Evolutionary conservation across 179 eudicot species (phyloP).

Genomic region (Drosera spatulata): DNA sequence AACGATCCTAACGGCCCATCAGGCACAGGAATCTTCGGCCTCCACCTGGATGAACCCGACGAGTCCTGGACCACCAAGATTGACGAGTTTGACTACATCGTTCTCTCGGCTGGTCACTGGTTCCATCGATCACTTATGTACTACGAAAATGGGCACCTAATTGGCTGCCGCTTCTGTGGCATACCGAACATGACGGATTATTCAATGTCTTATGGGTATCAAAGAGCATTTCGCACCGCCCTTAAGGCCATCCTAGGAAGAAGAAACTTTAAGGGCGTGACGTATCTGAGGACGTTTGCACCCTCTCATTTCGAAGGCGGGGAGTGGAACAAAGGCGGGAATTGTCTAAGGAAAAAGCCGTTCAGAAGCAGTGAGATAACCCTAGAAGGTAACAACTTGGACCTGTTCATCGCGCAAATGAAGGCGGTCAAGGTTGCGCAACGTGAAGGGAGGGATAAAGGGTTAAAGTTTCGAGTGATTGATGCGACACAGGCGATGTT

Average conservation of each 20-base stretch:
- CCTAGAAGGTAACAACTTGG: slow-evolving; percentile 30
- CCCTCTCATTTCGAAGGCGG: slow-evolving; percentile 66
- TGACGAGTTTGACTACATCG: slow-evolving; percentile 28
- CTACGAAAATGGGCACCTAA: slow-evolving; percentile 19
- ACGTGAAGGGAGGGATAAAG: slow-evolving; percentile 23
- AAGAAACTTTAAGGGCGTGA: slow-evolving; percentile 28
- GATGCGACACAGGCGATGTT: slow-evolving; percentile 45
- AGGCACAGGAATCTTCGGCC: slow-evolving; percentile 32
- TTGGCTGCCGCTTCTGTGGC: slow-evolving; percentile 48
- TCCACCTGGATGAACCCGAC: slow-evolving; percentile 44
- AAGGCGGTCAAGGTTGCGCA: slow-evolving; percentile 35
- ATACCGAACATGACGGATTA: slow-evolving; percentile 19
- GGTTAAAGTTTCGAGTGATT: slow-evolving; percentile 26
- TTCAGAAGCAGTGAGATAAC: slow-evolving; percentile 20
- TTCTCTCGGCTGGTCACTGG: slow-evolving; percentile 58
- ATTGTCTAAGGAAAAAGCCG: slow-evolving; percentile 41
- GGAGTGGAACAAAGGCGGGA: slow-evolving; percentile 14
- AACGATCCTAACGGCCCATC: slow-evolving; percentile 27
- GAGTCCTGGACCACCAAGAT: slow-evolving; percentile 46
- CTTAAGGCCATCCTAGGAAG: slow-evolving; percentile 1
- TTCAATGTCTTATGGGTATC: slow-evolving; percentile 29
- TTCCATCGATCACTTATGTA: slow-evolving; percentile 37
- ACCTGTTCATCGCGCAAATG: slow-evolving; percentile 35
- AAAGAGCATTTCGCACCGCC: slow-evolving; percentile 34
- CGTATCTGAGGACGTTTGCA: slow-evolving; percentile 42